A percentile compares a stretch with the other conserved stretches of the same genome.
These are phyloP conservation scores for Trichoderma endophyticum DNA, from an alignment of 2,329 filamentous ascomycete species.

Conservation along the genomic window DNA sequence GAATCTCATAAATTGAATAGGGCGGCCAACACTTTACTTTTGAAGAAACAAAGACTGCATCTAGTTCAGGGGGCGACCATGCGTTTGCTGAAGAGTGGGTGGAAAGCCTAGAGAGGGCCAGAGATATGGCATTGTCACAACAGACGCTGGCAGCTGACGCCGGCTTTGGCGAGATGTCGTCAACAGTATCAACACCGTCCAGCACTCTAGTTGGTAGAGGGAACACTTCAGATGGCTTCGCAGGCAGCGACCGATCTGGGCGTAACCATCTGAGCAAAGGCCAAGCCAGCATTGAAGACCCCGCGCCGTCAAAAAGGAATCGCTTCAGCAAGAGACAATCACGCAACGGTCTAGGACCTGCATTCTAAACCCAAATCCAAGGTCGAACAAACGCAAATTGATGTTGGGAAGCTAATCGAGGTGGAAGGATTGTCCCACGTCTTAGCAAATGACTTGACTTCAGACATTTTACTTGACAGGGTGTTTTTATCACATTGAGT, in stretches of 20 bases:
- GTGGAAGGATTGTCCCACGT: background rate
- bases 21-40: conserved; percentile 88
- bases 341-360: conserved; percentile 63
- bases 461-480: conserved; percentile 7
- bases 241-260: conserved; percentile 49
- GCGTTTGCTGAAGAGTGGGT: conserved; percentile 87
- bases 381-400: background rate
- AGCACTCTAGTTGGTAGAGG: conserved; percentile 64
- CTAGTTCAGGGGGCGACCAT: conserved; percentile 58
- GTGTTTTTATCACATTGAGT: background rate
- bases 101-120: conserved; percentile 79
- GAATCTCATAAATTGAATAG: conserved; percentile 43
- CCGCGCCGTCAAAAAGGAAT: conserved; percentile 50
- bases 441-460: background rate
- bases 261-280: conserved; percentile 59
- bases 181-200: conserved; percentile 70
- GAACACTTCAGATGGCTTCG: conserved; percentile 51
- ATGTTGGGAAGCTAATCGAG: background rate
- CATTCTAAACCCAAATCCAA: conserved; percentile 1
- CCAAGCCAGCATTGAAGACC: conserved; percentile 54
- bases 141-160: conserved; percentile 61
- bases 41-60: conserved; percentile 77
- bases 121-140: conserved; percentile 77
- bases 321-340: conserved; percentile 90
- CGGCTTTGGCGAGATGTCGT: conserved; percentile 65